These are phyloP conservation scores for Alternaria consortialis DNA, from an alignment of 2,329 filamentous ascomycete species.

Conservation along the genomic window DNA sequence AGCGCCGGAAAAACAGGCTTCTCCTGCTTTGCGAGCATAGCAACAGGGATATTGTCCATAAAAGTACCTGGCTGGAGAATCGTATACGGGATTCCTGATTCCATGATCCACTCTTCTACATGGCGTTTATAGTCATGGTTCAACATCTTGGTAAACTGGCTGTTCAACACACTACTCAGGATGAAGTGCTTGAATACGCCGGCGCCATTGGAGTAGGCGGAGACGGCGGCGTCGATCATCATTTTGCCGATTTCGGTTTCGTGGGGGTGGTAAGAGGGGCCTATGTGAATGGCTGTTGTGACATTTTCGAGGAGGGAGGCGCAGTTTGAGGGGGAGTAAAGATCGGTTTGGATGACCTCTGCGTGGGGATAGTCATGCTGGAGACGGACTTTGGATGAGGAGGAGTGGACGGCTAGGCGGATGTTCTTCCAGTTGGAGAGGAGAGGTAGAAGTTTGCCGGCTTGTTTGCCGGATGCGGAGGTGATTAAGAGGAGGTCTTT, in stretches of 20 bases:
- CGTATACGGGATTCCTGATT: background rate
- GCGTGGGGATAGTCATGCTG: constrained; percentile 41
- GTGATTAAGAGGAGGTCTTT: constrained; percentile 51
- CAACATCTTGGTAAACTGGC: constrained; percentile 47
- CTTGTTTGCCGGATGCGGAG: constrained; percentile 52
- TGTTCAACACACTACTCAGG: constrained; percentile 45
- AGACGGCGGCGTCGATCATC: constrained; percentile 49
- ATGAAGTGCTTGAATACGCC: constrained; percentile 48
- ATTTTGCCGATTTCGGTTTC: constrained; percentile 47
- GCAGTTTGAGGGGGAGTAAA: constrained; percentile 33
- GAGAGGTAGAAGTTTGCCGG: constrained; percentile 45
- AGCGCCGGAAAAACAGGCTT: constrained; percentile 26
- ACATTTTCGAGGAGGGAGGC: constrained; percentile 40
- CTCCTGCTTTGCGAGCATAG: constrained; percentile 27
- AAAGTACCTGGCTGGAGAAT: constrained; percentile 39
- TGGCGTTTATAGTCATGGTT: constrained; percentile 51
- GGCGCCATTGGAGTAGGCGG: constrained; percentile 24
- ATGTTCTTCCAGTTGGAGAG: constrained; percentile 44
- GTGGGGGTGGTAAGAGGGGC: constrained; percentile 47
- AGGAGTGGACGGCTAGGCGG: constrained; percentile 46
- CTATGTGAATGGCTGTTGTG: constrained; percentile 45
- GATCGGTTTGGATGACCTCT: constrained; percentile 44
- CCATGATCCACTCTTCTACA: constrained; percentile 47
- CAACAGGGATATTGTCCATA: constrained; percentile 43
- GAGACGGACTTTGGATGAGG: constrained; percentile 37